These are phyloP conservation scores for Polyporus arcularius DNA, from an alignment of 768 basidiomycete species.

Conservation along the genomic window DNA sequence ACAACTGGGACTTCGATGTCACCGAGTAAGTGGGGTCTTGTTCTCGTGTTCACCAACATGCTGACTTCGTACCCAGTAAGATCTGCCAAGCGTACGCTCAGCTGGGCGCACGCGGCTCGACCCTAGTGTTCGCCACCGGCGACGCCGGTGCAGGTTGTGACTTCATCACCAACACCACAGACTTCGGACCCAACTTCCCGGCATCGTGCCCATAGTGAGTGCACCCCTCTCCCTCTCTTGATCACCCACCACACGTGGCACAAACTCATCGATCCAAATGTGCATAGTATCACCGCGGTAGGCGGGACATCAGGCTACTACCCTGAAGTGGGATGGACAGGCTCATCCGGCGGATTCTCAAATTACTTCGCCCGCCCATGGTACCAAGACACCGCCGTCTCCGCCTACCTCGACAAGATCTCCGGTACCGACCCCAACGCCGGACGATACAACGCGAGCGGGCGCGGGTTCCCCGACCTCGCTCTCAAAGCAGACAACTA, in stretches of 20 bases:
- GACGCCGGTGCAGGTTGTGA: slow-evolving; percentile 35
- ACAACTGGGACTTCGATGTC: slow-evolving; percentile 18
- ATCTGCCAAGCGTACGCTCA: slow-evolving; percentile 35
- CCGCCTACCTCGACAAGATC: slow-evolving; percentile 34
- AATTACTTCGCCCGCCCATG: slow-evolving; percentile 31
- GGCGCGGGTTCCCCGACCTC: slow-evolving; percentile 49
- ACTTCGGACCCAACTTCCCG: slow-evolving; percentile 36
- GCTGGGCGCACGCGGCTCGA: slow-evolving; percentile 35
- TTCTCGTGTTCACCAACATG: too few species aligned
- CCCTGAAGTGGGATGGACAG: slow-evolving; percentile 30
- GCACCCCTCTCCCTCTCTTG: not conserved
- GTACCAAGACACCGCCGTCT: slow-evolving; percentile 42
- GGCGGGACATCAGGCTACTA: slow-evolving; percentile 30
- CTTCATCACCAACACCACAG: slow-evolving; percentile 20
- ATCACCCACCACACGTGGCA: not conserved
- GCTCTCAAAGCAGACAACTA: slow-evolving; percentile 37
- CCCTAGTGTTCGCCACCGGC: slow-evolving; percentile 37
- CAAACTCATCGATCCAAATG: not conserved
- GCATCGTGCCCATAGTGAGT: slow-evolving; percentile 34
- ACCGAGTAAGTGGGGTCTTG: slow-evolving; percentile 25
- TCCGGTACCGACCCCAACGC: slow-evolving; percentile 20
- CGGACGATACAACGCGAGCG: slow-evolving; percentile 33
- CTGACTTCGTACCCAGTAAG: slow-evolving; percentile 12
- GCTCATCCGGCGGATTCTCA: slow-evolving; percentile 37
- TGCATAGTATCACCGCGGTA: slow-evolving; percentile 33